These are phyloP conservation scores for Penicillium longicatenatum DNA, from an alignment of 495 filamentous ascomycete species.

Conservation along the genomic window DNA sequence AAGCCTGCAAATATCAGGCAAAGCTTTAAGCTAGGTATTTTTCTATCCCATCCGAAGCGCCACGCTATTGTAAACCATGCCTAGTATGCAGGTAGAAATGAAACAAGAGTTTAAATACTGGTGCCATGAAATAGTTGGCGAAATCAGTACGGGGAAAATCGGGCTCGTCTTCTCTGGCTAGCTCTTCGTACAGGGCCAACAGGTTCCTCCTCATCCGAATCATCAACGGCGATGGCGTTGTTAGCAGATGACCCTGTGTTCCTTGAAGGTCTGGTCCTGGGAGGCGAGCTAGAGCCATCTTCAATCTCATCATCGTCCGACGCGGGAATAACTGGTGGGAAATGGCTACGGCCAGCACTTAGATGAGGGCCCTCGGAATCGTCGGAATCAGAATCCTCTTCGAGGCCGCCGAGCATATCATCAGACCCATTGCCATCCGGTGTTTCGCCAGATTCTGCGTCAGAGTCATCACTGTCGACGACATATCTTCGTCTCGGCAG, in stretches of 20 bases:
- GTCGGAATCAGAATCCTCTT: neutral
- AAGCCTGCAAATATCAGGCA: neutral
- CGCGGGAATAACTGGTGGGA: neutral
- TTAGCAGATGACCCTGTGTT: conserved; percentile 4
- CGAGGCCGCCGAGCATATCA: too few relatives aligned
- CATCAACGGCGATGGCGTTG: conserved; percentile 29
- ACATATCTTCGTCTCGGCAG: neutral
- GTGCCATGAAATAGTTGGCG: neutral
- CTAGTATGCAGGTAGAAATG: neutral
- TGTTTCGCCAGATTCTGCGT: neutral
- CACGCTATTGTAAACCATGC: conserved; percentile 15
- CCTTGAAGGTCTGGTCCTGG: conserved; percentile 6
- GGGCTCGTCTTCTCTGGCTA: conserved; percentile 18
- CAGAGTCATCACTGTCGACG: neutral
- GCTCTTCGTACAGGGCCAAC: conserved; percentile 28
- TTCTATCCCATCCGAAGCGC: conserved; percentile 22
- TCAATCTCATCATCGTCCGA: conserved; percentile 13
- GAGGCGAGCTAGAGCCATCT: conserved; percentile 21
- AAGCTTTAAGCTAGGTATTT: conserved; percentile 4
- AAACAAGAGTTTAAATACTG: neutral
- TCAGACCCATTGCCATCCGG: neutral
- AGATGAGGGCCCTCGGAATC: neutral
- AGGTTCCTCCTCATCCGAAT: conserved; percentile 31
- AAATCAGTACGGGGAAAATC: conserved; percentile 30
- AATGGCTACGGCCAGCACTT: neutral